phyloP scores from a whole-genome alignment of 2,329 filamentous ascomycete species.

The Colletotrichum orchidophilum region DNA sequence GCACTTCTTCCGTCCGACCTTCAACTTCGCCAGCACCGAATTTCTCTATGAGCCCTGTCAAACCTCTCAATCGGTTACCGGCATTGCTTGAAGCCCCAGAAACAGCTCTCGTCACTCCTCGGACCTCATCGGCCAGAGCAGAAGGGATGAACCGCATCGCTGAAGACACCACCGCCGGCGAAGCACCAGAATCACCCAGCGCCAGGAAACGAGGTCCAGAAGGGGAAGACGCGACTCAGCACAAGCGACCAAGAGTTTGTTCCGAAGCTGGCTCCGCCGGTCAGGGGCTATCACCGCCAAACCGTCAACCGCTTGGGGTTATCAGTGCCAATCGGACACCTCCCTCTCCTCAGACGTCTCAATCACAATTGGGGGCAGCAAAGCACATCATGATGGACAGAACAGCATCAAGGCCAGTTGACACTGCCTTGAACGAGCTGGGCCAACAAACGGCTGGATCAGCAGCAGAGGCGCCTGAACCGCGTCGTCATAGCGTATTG shows the following conservation, averaged over 20 bases:
- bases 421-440: background rate
- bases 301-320: slow-evolving; percentile 36
- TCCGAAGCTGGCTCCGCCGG: background rate
- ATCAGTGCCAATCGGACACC: slow-evolving; percentile 37
- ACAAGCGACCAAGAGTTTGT: background rate
- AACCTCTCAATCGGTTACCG: background rate
- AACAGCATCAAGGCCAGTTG: background rate
- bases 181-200: background rate
- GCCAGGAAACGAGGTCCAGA: background rate
- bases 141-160: background rate
- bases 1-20: slow-evolving; percentile 4
- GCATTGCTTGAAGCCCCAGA: background rate
- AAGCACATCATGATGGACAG: background rate
- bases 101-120: slow-evolving; percentile 22
- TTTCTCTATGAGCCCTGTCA: background rate
- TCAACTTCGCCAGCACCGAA: slow-evolving; percentile 18
- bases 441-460: background rate
- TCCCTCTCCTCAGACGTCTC: background rate
- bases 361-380: background rate
- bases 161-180: background rate
- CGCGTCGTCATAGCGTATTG: background rate
- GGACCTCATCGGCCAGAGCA: slow-evolving; percentile 30
- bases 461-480: background rate
- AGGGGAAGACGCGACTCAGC: background rate
- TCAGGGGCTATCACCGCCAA: background rate